Conservation (phyloP, 2,329 filamentous ascomycete genomes). For the Cladosporium phlei region DNA sequence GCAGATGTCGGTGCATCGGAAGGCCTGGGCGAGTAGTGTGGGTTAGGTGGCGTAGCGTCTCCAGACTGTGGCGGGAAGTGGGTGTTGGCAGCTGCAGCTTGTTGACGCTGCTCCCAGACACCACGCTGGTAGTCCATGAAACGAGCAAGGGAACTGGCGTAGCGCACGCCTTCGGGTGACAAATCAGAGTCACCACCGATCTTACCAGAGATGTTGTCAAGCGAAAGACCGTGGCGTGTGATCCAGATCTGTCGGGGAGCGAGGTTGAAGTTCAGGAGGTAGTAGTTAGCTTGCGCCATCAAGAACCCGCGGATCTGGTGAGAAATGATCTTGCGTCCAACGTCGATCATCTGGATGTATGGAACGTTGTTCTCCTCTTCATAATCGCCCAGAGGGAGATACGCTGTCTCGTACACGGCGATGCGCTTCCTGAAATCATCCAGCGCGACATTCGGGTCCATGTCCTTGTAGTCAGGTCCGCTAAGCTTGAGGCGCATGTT, state of each 20-base stretch:
- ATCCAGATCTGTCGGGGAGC: constrained; percentile 97
- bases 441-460: constrained; percentile 79
- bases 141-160: constrained; percentile 70
- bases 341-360: constrained; percentile 97
- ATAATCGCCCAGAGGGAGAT: constrained; percentile 69
- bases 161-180: constrained; percentile 72
- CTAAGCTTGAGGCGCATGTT: constrained; percentile 97
- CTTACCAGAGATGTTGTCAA: constrained; percentile 80
- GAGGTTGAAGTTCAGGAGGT: constrained; percentile 93
- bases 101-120: constrained; percentile 78
- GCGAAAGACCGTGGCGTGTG: constrained; percentile 85
- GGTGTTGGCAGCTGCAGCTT: constrained; percentile 67
- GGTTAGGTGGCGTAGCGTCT: constrained; percentile 91
- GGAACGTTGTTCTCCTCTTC: constrained; percentile 89
- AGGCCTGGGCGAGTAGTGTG: constrained; percentile 60
- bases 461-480: constrained; percentile 91
- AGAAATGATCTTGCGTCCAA: constrained; percentile 87
- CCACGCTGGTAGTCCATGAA: constrained; percentile 79
- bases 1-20: constrained; percentile 21
- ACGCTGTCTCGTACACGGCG: constrained; percentile 87
- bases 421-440: constrained; percentile 91
- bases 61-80: constrained; percentile 87
- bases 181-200: constrained; percentile 87
- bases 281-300: constrained; percentile 86
- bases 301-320: constrained; percentile 89